A percentile compares a stretch with the other conserved stretches of the same genome.
Evolutionary conservation across 2,329 filamentous ascomycete species (phyloP).

Genomic region (Ascochyta pisi): DNA sequence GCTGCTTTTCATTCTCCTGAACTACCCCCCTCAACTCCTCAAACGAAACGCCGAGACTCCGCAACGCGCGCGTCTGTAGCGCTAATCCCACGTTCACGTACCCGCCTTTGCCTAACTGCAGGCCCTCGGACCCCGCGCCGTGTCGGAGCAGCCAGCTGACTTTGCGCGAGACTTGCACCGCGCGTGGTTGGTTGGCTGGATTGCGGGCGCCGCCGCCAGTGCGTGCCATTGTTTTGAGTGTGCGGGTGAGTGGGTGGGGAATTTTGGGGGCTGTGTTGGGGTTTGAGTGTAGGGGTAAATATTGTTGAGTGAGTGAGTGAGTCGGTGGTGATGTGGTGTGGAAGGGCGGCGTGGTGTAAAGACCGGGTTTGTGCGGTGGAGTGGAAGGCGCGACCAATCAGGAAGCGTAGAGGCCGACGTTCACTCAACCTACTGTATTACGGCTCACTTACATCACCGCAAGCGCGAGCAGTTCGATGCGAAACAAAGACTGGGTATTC

Average conservation of each 20-base stretch:
- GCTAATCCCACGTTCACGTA: conserved; percentile 67
- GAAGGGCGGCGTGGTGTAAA: conserved; percentile 6
- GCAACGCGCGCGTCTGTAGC: conserved; percentile 66
- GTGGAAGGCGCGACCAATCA: conserved; percentile 7
- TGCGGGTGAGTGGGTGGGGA: conserved; percentile 22
- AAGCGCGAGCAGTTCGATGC: not conserved
- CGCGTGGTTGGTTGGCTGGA: conserved; percentile 48
- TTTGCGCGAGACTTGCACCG: conserved; percentile 57
- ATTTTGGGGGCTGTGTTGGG: conserved; percentile 22
- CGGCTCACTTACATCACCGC: no score
- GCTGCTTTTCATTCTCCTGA: conserved; percentile 82
- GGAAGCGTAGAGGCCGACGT: not conserved
- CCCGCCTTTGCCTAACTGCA: conserved; percentile 64
- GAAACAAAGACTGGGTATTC: conserved; percentile 4
- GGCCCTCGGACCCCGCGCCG: conserved; percentile 65
- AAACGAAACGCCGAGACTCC: conserved; percentile 75
- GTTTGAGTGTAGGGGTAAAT: not conserved
- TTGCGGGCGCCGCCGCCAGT: conserved; percentile 47
- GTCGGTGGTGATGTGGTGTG: conserved; percentile 1
- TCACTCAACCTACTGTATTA: not conserved
- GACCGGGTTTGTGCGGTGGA: not conserved
- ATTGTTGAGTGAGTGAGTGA: not conserved
- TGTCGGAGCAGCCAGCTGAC: conserved; percentile 66
- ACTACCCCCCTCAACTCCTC: conserved; percentile 76
- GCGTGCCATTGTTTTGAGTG: conserved; percentile 31